Evolutionary conservation across 345 rosid genomes (phyloP).

Genomic region (Trapa incisa): DNA sequence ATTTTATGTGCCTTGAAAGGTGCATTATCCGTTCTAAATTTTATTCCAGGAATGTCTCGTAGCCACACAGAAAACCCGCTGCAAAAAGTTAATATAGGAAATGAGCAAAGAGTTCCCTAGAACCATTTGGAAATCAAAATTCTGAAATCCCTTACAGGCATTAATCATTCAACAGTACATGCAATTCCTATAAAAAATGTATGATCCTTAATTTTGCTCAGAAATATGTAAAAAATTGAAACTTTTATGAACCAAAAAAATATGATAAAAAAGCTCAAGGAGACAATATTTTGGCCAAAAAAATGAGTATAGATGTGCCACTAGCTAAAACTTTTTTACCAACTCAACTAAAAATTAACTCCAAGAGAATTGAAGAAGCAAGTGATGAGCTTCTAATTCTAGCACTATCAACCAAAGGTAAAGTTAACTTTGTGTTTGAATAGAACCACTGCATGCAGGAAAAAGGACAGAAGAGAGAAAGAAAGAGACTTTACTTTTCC

Average conservation of each 20-base stretch:
- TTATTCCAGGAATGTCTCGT: slow-evolving; percentile 74
- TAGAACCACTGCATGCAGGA: no score
- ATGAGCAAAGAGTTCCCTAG: not conserved
- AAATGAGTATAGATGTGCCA: no score
- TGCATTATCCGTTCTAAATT: slow-evolving; percentile 85
- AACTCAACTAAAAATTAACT: no score
- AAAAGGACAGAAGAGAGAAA: no score
- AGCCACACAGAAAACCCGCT: slow-evolving; percentile 97
- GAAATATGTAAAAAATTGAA: no score
- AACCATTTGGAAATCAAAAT: not conserved
- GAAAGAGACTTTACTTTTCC: no score
- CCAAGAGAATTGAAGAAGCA: no score
- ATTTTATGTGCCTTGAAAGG: slow-evolving; percentile 59
- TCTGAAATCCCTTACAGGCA: not conserved
- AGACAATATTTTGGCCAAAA: not conserved
- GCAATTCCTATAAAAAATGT: not conserved
- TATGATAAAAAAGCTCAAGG: not conserved
- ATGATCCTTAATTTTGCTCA: not conserved
- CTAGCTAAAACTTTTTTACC: no score
- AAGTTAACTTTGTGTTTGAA: no score
- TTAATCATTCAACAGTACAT: not conserved
- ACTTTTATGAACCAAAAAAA: no score
- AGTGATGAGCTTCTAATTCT: no score
- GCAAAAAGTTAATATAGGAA: slow-evolving; percentile 9
- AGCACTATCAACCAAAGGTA: no score